Evolutionary conservation across 169 alveolate species (phyloP).

Genomic region (Cystoisospora suis): DNA sequence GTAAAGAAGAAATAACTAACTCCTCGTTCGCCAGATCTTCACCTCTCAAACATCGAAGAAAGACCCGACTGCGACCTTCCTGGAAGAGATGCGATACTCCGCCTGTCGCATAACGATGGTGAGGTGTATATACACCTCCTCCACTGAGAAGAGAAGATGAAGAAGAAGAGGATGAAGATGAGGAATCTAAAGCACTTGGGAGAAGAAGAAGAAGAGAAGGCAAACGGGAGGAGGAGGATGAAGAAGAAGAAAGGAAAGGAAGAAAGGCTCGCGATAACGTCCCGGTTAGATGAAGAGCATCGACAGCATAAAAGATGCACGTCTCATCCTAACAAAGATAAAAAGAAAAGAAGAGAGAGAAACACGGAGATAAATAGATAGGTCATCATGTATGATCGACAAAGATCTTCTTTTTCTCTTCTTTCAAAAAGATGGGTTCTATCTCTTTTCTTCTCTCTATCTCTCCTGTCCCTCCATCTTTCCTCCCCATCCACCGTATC

Average conservation of each 20-base stretch:
- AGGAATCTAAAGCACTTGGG: too few species aligned
- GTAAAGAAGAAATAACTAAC: neutral
- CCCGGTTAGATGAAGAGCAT: too few species aligned
- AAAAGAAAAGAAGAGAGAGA: neutral
- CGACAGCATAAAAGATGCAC: conserved; percentile 14
- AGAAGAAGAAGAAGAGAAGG: too few species aligned
- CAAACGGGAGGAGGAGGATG: too few species aligned
- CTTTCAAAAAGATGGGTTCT: too few species aligned
- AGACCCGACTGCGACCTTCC: neutral
- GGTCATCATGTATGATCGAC: neutral
- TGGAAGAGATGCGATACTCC: too few species aligned
- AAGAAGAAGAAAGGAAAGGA: too few species aligned
- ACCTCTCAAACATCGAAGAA: neutral
- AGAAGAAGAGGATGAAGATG: neutral
- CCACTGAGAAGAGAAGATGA: neutral
- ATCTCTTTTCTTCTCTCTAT: too few species aligned
- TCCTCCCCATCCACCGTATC: too few species aligned
- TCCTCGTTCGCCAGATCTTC: neutral
- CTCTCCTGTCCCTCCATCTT: too few species aligned
- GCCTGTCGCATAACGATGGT: neutral
- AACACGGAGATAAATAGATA: neutral
- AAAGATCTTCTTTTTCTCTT: too few species aligned
- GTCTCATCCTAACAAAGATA: neutral
- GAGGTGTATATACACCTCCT: neutral
- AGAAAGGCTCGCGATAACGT: too few species aligned